Percentiles rank a stretch among this genome's conserved stretches.
Evolutionary conservation across 352 stramenopile genomes (phyloP).

Genomic region (Phytophthora agathidicida): DNA sequence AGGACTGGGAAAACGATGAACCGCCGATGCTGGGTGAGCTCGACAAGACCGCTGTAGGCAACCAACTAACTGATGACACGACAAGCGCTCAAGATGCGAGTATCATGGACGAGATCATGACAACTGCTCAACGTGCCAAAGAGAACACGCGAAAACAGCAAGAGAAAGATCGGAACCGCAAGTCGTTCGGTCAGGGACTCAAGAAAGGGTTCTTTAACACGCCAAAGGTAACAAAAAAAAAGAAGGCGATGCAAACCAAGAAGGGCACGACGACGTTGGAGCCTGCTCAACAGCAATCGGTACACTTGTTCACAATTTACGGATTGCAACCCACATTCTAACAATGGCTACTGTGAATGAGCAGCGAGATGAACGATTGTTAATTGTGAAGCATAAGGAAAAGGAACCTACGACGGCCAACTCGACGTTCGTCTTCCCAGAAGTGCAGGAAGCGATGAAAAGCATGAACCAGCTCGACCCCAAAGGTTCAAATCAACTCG

Average conservation of each 20-base stretch:
- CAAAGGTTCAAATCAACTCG: constrained; percentile 45
- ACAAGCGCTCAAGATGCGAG: constrained; percentile 30
- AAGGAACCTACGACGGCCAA: constrained; percentile 17
- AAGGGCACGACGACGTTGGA: constrained; percentile 9
- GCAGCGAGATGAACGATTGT: constrained; percentile 49
- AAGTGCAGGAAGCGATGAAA: constrained; percentile 74
- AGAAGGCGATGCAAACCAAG: constrained; percentile 4
- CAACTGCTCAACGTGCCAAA: constrained; percentile 55
- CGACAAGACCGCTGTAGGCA: constrained; percentile 25
- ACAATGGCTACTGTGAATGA: constrained; percentile 1
- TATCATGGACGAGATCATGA: constrained; percentile 84
- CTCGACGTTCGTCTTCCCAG: constrained; percentile 67
- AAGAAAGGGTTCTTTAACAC: constrained; percentile 78
- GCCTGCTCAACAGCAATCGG: constrained; percentile 13
- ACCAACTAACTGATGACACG: constrained; percentile 30
- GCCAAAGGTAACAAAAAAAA: constrained; percentile 16
- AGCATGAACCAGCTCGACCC: constrained; percentile 65
- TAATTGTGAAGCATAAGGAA: constrained; percentile 36
- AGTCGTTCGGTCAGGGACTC: constrained; percentile 63
- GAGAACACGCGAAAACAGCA: constrained; percentile 50
- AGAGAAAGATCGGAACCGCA: constrained; percentile 50
- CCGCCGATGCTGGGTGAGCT: constrained; percentile 48
- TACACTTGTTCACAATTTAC: background rate
- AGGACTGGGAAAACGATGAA: constrained; percentile 47
- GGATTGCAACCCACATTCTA: background rate